Evolutionary conservation across 2,329 filamentous ascomycete genomes (phyloP).

Genomic region (Diaporthe sp.): DNA sequence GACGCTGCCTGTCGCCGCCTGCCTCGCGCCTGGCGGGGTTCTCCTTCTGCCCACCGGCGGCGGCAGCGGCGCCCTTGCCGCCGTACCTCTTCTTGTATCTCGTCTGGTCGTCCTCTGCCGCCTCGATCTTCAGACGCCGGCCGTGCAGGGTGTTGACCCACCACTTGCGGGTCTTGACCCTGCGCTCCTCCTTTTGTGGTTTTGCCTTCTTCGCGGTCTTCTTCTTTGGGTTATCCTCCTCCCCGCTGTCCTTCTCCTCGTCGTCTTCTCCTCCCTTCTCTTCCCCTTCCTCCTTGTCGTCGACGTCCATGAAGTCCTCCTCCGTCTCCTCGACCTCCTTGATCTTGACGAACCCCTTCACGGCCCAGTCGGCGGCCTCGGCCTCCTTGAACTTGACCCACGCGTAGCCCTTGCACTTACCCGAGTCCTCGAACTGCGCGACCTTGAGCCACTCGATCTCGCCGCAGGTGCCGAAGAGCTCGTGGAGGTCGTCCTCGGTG

Average conservation of each 20-base stretch:
- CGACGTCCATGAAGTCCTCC: conserved; percentile 69
- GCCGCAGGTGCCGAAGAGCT: conserved; percentile 89
- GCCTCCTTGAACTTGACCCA: conserved; percentile 93
- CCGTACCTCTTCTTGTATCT: conserved; percentile 96
- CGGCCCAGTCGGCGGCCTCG: conserved; percentile 80
- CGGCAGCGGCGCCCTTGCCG: conserved; percentile 72
- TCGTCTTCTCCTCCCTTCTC: conserved; percentile 55
- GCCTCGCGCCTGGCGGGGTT: neutral
- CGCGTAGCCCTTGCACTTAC: conserved; percentile 97
- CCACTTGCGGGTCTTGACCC: conserved; percentile 76
- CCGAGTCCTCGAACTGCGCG: conserved; percentile 95
- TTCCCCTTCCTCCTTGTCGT: conserved; percentile 55
- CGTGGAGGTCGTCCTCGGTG: conserved; percentile 82
- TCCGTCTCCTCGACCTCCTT: conserved; percentile 74
- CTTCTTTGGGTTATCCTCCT: conserved; percentile 51
- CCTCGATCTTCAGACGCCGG: conserved; percentile 87
- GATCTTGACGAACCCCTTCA: conserved; percentile 84
- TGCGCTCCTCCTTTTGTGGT: conserved; percentile 61
- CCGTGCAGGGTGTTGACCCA: conserved; percentile 90
- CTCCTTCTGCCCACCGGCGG: conserved; percentile 42
- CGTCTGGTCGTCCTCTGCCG: conserved; percentile 89
- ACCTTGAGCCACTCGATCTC: conserved; percentile 86
- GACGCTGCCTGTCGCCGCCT: conserved; percentile 45
- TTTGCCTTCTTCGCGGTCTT: conserved; percentile 43
- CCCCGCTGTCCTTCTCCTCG: conserved; percentile 49